A percentile compares a stretch with the other conserved stretches of the same genome.
Conservation (phyloP, 148 eudicot genomes). For the Amaranthus hypochondriacus region DNA sequence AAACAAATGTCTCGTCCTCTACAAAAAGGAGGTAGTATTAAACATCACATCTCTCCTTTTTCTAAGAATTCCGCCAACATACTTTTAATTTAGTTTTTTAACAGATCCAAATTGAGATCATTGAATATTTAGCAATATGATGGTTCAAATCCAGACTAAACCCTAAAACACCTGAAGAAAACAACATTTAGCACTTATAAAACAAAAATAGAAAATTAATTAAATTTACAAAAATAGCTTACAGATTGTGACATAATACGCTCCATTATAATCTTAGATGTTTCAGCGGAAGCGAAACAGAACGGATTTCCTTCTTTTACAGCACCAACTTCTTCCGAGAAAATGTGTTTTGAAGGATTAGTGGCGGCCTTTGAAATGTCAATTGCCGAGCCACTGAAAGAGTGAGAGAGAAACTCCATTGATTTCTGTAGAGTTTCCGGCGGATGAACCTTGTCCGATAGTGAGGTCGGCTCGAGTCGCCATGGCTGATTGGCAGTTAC, state of each 20-base stretch:
- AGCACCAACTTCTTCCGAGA: slow-evolving; percentile 41
- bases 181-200: neutral
- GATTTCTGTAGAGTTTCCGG: slow-evolving; percentile 80
- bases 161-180: neutral
- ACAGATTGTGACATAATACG: slow-evolving; percentile 93
- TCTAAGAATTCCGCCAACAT: no score
- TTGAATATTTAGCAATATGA: no score
- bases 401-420: slow-evolving; percentile 89
- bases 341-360: slow-evolving; percentile 24
- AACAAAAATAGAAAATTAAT: neutral
- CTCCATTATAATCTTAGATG: slow-evolving; percentile 84
- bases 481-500: slow-evolving; percentile 26
- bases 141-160: no score
- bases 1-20: no score
- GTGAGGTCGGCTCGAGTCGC: slow-evolving; percentile 28
- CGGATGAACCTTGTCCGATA: slow-evolving; percentile 39
- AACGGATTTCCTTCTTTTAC: slow-evolving; percentile 52
- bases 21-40: no score
- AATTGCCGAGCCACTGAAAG: slow-evolving; percentile 77
- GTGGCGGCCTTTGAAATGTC: slow-evolving; percentile 68
- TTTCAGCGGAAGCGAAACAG: slow-evolving; percentile 74
- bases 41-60: no score
- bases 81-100: no score
- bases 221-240: slow-evolving; percentile 19
- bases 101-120: no score